These are phyloP conservation scores for Naegleria lovaniensis DNA, from an alignment of 208 protist genomes.

Conservation along the genomic window DNA sequence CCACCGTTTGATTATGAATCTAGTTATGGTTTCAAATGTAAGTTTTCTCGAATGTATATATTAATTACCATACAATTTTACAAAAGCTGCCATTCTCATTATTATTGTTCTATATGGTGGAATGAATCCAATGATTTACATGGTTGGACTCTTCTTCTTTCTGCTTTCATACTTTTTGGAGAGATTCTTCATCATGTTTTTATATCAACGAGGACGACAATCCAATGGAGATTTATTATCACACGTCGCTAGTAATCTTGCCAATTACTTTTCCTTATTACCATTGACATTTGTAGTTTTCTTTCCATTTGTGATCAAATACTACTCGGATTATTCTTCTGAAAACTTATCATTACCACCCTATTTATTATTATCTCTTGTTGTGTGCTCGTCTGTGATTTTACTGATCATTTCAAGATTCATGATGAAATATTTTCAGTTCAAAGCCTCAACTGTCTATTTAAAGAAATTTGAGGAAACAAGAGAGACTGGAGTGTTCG, in stretches of 20 bases:
- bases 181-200: constrained; percentile 4
- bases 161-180: not conserved
- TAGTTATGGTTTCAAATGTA: not conserved
- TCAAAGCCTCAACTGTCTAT: too few relatives aligned
- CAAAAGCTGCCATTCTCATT: not conserved
- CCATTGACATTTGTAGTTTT: not conserved
- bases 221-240: not conserved
- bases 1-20: constrained; percentile 13
- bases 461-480: too few relatives aligned
- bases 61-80: too few relatives aligned
- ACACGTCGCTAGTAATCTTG: not conserved
- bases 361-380: too few relatives aligned
- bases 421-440: too few relatives aligned
- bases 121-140: not conserved
- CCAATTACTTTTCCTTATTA: not conserved
- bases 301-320: not conserved
- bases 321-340: too few relatives aligned
- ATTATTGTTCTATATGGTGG: not conserved
- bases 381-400: too few relatives aligned
- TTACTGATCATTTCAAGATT: too few relatives aligned
- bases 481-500: too few relatives aligned
- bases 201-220: not conserved
- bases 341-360: too few relatives aligned
- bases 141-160: not conserved
- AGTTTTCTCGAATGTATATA: too few relatives aligned